A percentile compares a stretch with the other conserved stretches of the same genome.
Conservation (phyloP, 148 eudicot species). For the Amaranthus hypochondriacus region DNA sequence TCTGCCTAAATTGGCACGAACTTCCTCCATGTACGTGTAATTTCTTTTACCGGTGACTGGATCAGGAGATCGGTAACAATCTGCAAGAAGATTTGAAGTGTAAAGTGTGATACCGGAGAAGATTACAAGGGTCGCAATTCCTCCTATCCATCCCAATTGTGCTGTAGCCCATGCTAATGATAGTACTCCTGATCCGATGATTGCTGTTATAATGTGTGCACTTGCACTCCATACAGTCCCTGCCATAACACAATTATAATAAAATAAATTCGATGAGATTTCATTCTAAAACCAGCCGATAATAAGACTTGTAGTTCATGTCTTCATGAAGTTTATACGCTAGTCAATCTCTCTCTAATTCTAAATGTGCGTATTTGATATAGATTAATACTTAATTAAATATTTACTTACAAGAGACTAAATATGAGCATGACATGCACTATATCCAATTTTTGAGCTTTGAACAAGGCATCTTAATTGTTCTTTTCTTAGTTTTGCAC, state of each 20-base stretch:
- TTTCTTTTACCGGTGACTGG: slow-evolving; percentile 58
- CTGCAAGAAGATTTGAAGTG: slow-evolving; percentile 54
- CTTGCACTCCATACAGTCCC: slow-evolving; percentile 64
- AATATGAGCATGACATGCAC: too few relatives aligned
- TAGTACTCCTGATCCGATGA: slow-evolving; percentile 70
- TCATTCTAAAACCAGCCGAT: too few relatives aligned
- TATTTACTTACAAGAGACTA: too few relatives aligned
- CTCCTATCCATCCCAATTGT: slow-evolving; percentile 73
- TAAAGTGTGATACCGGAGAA: slow-evolving; percentile 52
- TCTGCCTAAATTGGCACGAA: slow-evolving; percentile 47
- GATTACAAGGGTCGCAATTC: slow-evolving; percentile 35
- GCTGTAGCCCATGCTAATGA: slow-evolving; percentile 71
- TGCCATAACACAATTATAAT: neutral
- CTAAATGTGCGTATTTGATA: too few relatives aligned
- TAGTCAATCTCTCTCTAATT: too few relatives aligned
- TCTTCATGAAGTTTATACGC: too few relatives aligned
- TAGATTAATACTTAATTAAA: too few relatives aligned
- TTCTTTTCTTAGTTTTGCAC: too few relatives aligned
- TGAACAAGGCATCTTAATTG: too few relatives aligned
- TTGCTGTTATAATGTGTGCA: slow-evolving; percentile 68
- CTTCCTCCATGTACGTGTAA: slow-evolving; percentile 51
- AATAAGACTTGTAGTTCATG: too few relatives aligned
- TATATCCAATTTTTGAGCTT: too few relatives aligned
- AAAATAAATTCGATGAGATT: too few relatives aligned
- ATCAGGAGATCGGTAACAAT: slow-evolving; percentile 51